A percentile compares a stretch with the other conserved stretches of the same genome.
These are phyloP conservation scores for Coelastrella sp. DNA, from an alignment of 139 green algal species.

Conservation along the genomic window DNA sequence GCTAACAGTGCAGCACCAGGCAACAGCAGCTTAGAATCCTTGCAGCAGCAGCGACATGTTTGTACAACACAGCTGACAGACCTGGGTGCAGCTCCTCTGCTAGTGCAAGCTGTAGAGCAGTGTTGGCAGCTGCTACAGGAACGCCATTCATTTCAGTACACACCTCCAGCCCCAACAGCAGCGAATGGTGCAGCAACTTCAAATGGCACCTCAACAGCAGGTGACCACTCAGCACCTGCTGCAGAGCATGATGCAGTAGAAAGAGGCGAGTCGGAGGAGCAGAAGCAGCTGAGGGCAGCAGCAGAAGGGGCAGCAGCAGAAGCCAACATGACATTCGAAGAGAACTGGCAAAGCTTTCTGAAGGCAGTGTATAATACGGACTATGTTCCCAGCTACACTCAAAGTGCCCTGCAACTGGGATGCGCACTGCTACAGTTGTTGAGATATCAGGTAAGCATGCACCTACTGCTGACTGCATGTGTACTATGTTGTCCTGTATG, in stretches of 20 bases:
- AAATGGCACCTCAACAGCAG: constrained; percentile 10
- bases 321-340: constrained; percentile 36
- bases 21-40: not conserved
- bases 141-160: not conserved
- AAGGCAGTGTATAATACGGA: constrained; percentile 24
- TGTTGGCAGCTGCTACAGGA: constrained; percentile 25
- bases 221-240: too few species aligned
- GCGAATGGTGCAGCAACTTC: not conserved
- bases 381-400: not conserved
- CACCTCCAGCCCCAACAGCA: not conserved
- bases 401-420: not conserved
- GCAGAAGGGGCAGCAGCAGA: constrained; percentile 2
- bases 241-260: not conserved
- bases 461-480: not conserved
- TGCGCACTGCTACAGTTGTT: constrained; percentile 38
- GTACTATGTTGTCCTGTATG: not conserved
- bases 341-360: constrained; percentile 43
- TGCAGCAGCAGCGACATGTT: constrained; percentile 7
- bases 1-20: not conserved
- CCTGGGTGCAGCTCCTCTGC: not conserved
- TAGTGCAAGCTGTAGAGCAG: not conserved
- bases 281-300: not conserved
- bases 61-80: not conserved
- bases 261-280: not conserved
- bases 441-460: constrained; percentile 2